phyloP scores from a whole-genome alignment of 306 rosid genomes.

The Cicer judaicum region DNA sequence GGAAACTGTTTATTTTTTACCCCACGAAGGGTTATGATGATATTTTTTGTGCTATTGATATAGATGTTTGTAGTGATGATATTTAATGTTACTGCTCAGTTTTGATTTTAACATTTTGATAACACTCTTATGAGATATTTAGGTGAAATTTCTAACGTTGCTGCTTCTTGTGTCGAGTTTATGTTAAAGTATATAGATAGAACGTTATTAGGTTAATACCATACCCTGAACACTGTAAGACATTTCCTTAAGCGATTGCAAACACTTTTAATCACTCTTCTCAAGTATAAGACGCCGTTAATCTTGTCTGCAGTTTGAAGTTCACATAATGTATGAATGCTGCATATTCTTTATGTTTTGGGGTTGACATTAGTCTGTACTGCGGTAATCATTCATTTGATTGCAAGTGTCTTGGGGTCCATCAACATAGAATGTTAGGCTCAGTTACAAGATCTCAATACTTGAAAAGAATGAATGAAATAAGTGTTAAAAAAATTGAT shows the following conservation, averaged over 20 bases:
- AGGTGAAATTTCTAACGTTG: slow-evolving; percentile 8
- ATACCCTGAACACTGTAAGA: background rate
- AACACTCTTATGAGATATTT: background rate
- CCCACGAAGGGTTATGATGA: background rate
- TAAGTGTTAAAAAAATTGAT: slow-evolving; percentile 5
- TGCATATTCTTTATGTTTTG: slow-evolving; percentile 26
- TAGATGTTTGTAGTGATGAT: slow-evolving; percentile 21
- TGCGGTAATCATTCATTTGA: background rate
- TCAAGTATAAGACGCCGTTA: background rate
- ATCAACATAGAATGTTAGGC: slow-evolving; percentile 9
- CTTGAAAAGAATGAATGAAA: slow-evolving; percentile 11
- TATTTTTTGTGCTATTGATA: background rate
- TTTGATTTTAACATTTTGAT: background rate
- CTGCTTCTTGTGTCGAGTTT: slow-evolving; percentile 5
- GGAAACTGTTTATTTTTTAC: background rate
- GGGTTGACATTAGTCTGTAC: slow-evolving; percentile 22
- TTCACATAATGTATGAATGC: slow-evolving; percentile 14
- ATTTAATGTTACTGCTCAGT: slow-evolving; percentile 9
- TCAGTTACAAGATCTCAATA: slow-evolving; percentile 6
- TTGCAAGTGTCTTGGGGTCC: background rate
- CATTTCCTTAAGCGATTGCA: slow-evolving; percentile 14
- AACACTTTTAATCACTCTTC: slow-evolving; percentile 1
- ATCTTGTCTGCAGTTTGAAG: slow-evolving; percentile 15
- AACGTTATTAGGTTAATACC: background rate
- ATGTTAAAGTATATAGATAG: background rate